A percentile compares a stretch with the other conserved stretches of the same genome.
Conservation (phyloP, 169 alveolate species). For the Plasmodium adleri region DNA sequence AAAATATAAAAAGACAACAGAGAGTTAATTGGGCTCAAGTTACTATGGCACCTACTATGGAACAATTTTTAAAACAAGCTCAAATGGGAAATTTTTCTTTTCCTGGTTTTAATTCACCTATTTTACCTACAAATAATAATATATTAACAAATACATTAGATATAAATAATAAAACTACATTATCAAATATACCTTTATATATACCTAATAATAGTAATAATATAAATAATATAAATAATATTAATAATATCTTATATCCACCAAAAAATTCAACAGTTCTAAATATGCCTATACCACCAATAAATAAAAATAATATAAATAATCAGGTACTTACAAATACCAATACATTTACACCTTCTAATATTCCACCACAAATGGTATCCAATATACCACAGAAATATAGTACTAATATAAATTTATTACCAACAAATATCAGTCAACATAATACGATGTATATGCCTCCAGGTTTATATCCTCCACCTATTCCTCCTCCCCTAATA, state of each 20-base stretch:
- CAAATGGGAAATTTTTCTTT: conserved; percentile 72
- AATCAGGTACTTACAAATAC: not conserved
- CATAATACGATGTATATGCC: conserved; percentile 50
- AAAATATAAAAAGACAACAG: conserved; percentile 84
- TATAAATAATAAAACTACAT: conserved; percentile 22
- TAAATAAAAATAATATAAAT: conserved; percentile 1
- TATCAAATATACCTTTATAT: conserved; percentile 42
- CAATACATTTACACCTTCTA: conserved; percentile 18
- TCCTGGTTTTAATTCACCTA: conserved; percentile 73
- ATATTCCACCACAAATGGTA: conserved; percentile 33
- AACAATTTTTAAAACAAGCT: conserved; percentile 81
- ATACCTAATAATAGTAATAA: conserved; percentile 17
- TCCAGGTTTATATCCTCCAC: conserved; percentile 40
- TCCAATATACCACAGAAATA: conserved; percentile 35
- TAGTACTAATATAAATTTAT: conserved; percentile 29
- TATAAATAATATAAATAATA: not conserved
- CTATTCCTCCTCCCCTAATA: conserved; percentile 28
- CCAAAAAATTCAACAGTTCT: conserved; percentile 6
- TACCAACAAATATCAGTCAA: conserved; percentile 36
- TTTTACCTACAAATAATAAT: conserved; percentile 32
- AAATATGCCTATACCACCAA: conserved; percentile 7
- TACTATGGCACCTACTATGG: conserved; percentile 84
- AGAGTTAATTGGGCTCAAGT: conserved; percentile 90
- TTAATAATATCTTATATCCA: conserved; percentile 23
- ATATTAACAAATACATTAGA: conserved; percentile 27